Base-by-base conservation (phyloP, 768 basidiomycete genomes). In the Neoboletus magnificus region DNA sequence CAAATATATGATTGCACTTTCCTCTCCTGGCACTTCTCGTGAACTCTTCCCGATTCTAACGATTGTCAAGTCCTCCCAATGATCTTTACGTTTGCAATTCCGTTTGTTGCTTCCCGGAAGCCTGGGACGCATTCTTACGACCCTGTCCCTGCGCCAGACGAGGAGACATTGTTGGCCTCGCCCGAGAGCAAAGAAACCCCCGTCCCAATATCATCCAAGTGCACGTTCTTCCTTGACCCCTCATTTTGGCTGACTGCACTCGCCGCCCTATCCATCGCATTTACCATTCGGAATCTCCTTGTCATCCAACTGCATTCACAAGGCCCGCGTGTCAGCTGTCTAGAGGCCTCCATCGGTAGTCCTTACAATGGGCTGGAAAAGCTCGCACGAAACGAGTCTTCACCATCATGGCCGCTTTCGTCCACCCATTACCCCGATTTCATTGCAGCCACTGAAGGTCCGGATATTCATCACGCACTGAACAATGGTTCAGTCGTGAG, bases 321-420 rank as follows among this genome's bases (percentile, higher is more conserved):
- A 23, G 54, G 35, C 15, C 39, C 48, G 4, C 23, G 22, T 25
- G 33, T 23, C 42, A 33, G 15, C 29, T 48, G 42, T 45, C 18
- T 61, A 22, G 54, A 65, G 11, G 57, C 56, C 7, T 42, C 58
- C 30, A 27, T 65, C 22, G 54, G 54, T 30, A 63, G 59, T 18
- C 66, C 61, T 22, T 67, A 67, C 40, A 63, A 52, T 8, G 66
- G 66, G 7, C 36, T 68, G 25, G 66, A 63, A 36, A 66, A 45
- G 44, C 50, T 67, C 7, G n/a, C 53, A 18, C 64, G 66, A 15
- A 67, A 67, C n/a, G 57, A 55, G 22, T 66, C 67, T n/a, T 68
- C 66, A 5, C 64, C 64, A 16, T 66, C 50, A 16, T 67, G 66
- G 67, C 66, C 66, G 6, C 57, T 67, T 35, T 55, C 55, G 5